A percentile compares a stretch with the other conserved stretches of the same genome.
phyloP scores from a whole-genome alignment of 176 grass and related monocot genomes.

The Oryza meyeriana region DNA sequence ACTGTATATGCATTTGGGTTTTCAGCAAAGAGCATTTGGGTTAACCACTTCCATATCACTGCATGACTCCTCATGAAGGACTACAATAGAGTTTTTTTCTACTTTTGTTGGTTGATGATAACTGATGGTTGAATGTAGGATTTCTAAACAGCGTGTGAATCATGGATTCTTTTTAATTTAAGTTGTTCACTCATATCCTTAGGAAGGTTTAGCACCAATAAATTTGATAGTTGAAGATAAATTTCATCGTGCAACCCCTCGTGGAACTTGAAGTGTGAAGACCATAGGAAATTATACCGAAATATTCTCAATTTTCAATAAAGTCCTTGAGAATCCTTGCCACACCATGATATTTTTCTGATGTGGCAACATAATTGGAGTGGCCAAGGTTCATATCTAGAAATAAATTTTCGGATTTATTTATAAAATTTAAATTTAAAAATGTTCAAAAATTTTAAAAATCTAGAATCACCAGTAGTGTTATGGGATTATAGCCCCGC shows the following conservation, averaged over 20 bases:
- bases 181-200: conserved; percentile 12
- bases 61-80: background rate
- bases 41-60: background rate
- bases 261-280: conserved; percentile 93
- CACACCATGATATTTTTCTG: no score
- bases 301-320: no score
- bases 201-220: conserved; percentile 97
- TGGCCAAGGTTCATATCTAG: no score
- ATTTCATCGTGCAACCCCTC: conserved; percentile 77
- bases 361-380: no score
- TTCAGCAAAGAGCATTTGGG: background rate
- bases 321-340: no score
- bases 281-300: conserved; percentile 96
- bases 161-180: background rate
- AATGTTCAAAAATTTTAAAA: no score
- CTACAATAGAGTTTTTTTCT: background rate
- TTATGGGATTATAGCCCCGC: background rate
- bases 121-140: background rate
- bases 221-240: conserved; percentile 90
- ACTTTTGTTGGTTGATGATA: conserved; percentile 1
- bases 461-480: background rate
- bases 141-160: background rate
- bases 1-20: background rate
- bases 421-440: no score
- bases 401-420: no score